phyloP scores from a whole-genome alignment of 176 grass and related monocot species.

The Thinopyrum elongatum region DNA sequence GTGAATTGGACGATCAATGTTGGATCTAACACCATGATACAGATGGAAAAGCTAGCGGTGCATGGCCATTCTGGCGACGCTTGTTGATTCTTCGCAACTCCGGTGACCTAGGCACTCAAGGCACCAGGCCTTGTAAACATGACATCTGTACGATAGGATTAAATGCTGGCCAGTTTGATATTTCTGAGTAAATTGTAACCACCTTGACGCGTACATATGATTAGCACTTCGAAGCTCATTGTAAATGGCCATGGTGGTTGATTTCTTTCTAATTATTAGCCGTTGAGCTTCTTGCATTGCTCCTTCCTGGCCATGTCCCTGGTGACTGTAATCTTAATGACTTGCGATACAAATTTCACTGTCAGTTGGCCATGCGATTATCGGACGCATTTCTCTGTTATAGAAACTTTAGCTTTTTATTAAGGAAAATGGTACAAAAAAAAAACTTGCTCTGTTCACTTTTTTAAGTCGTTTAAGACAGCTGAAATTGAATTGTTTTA shows the following conservation, averaged over 20 bases:
- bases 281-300: background rate
- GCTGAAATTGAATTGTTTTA: too few species aligned
- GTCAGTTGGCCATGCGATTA: background rate
- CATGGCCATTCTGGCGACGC: background rate
- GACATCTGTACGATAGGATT: background rate
- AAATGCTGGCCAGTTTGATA: background rate
- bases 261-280: background rate
- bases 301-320: background rate
- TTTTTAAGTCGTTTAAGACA: too few species aligned
- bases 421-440: too few species aligned
- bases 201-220: background rate
- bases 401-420: too few species aligned
- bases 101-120: background rate
- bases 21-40: background rate
- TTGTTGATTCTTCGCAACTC: background rate
- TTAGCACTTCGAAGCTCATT: background rate
- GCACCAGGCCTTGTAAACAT: constrained; percentile 11
- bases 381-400: too few species aligned
- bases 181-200: background rate
- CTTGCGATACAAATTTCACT: too few species aligned
- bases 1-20: constrained; percentile 10
- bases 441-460: too few species aligned
- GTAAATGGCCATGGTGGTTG: background rate
- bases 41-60: background rate
- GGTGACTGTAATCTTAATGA: too few species aligned